Percentiles rank a stretch among this genome's conserved stretches.
Evolutionary conservation across 2,329 filamentous ascomycete genomes (phyloP).

Genomic region (Polychaeton citri): DNA sequence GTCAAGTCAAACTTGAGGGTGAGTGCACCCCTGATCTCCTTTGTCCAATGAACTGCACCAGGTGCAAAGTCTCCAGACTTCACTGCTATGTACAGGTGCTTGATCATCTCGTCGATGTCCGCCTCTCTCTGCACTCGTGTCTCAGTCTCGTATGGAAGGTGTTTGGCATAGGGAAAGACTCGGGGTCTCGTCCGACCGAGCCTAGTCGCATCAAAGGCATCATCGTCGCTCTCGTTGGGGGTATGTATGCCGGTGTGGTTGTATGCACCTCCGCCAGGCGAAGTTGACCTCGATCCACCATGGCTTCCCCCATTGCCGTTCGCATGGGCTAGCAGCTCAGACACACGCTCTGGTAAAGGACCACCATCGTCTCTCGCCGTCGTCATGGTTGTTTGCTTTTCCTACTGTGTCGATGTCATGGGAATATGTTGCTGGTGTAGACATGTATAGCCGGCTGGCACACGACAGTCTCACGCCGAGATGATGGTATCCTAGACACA

Average conservation of each 20-base stretch:
- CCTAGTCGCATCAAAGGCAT: constrained; percentile 35
- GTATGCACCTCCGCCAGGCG: constrained; percentile 54
- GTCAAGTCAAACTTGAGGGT: constrained; percentile 95
- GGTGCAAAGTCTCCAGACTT: constrained; percentile 88
- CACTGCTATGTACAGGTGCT: constrained; percentile 83
- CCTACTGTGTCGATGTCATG: neutral
- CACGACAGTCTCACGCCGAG: neutral
- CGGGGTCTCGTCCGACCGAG: constrained; percentile 63
- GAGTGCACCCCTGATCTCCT: constrained; percentile 90
- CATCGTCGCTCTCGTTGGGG: constrained; percentile 9
- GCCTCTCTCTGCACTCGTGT: constrained; percentile 62
- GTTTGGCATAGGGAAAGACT: constrained; percentile 84
- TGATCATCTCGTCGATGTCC: constrained; percentile 76
- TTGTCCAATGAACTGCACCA: constrained; percentile 90
- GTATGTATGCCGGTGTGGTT: constrained; percentile 33
- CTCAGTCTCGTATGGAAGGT: constrained; percentile 82
- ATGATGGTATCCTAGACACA: too few relatives aligned
- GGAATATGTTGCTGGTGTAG: neutral
- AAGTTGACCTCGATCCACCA: constrained; percentile 73
- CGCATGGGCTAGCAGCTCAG: constrained; percentile 27
- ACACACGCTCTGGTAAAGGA: constrained; percentile 17
- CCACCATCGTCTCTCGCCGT: neutral
- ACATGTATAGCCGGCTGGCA: too few relatives aligned
- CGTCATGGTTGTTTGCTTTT: neutral
- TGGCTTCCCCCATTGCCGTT: constrained; percentile 35